A percentile compares a stretch with the other conserved stretches of the same genome.
Evolutionary conservation across 768 basidiomycete species (phyloP).

Genomic region (Auricularia sp.): DNA sequence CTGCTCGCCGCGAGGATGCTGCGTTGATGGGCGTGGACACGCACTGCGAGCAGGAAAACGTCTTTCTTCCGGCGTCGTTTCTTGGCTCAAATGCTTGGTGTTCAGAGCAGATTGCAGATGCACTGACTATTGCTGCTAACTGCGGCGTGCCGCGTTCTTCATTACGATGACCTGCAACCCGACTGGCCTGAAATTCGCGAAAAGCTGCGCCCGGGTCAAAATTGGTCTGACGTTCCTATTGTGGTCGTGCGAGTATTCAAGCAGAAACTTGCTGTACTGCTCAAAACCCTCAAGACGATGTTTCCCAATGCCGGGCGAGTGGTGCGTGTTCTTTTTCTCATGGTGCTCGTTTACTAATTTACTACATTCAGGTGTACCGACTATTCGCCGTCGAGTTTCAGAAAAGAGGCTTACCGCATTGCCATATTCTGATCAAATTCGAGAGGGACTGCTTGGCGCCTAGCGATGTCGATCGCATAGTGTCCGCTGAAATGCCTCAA

Average conservation of each 20-base stretch:
- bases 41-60: no score
- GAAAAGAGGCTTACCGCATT: constrained; percentile 33
- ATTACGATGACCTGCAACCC: no score
- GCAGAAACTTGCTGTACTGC: constrained; percentile 18
- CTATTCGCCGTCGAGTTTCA: constrained; percentile 33
- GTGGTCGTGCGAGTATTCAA: constrained; percentile 29
- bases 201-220: constrained; percentile 26
- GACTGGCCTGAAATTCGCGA: constrained; percentile 29
- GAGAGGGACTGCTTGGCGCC: constrained; percentile 14
- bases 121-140: constrained; percentile 23
- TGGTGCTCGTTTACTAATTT: no score
- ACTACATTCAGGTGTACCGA: constrained; percentile 13
- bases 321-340: no score
- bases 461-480: constrained; percentile 21
- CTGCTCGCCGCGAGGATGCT: constrained; percentile 13
- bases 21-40: no score
- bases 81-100: no score
- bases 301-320: constrained; percentile 22
- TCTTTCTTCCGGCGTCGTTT: no score
- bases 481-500: constrained; percentile 27
- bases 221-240: constrained; percentile 24
- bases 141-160: no score
- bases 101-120: constrained; percentile 31
- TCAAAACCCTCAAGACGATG: constrained; percentile 19
- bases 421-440: constrained; percentile 30